A percentile compares a stretch with the other conserved stretches of the same genome.
phyloP scores from a whole-genome alignment of 2,329 filamentous ascomycete species.

The Leptographium procerum region DNA sequence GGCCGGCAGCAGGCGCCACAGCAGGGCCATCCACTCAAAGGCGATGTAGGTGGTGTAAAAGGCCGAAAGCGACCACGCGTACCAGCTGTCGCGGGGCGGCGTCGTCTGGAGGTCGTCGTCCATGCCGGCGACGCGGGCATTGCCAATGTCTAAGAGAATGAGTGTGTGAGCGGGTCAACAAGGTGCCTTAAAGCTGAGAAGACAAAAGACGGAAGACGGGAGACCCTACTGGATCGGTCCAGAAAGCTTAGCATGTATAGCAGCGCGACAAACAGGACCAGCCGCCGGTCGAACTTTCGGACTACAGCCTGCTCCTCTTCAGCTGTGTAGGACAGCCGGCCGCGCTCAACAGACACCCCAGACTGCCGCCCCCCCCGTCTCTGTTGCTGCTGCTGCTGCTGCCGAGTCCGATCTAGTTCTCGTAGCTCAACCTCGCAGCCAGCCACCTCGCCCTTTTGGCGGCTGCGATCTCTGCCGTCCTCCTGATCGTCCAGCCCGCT shows the following conservation, averaged over 20 bases:
- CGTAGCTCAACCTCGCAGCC: background rate
- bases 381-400: too few relatives aligned
- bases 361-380: background rate
- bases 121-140: constrained; percentile 53
- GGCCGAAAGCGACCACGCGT: constrained; percentile 48
- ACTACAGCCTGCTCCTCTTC: constrained; percentile 66
- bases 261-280: constrained; percentile 71
- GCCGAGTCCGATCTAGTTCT: background rate
- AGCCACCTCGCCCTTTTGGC: background rate
- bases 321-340: constrained; percentile 30
- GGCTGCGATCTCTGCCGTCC: background rate
- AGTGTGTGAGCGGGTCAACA: background rate
- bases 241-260: constrained; percentile 79
- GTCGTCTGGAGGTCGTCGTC: constrained; percentile 45
- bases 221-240: constrained; percentile 61
- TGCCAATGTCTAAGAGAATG: constrained; percentile 41
- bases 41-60: constrained; percentile 54
- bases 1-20: constrained; percentile 49
- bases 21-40: constrained; percentile 54
- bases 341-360: background rate
- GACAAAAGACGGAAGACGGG: background rate
- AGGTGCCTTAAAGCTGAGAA: background rate
- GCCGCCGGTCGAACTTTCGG: constrained; percentile 61
- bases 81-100: constrained; percentile 34
- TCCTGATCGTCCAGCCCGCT: background rate